These are phyloP conservation scores for Dryadomyces quercivorus DNA, from an alignment of 2,329 filamentous ascomycete genomes.

Conservation along the genomic window DNA sequence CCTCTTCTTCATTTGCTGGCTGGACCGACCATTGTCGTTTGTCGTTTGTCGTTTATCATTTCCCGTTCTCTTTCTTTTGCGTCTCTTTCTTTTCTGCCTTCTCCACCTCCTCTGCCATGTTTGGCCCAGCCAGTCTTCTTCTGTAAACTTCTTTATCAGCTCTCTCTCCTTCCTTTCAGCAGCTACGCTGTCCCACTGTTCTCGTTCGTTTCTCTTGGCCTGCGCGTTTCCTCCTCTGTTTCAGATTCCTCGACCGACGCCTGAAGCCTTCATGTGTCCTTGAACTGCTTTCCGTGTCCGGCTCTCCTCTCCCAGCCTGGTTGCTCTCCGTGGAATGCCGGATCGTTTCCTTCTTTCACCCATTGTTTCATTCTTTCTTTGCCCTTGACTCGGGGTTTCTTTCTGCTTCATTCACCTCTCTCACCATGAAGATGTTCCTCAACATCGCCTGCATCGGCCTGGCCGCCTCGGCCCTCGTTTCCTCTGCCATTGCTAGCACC, in stretches of 20 bases:
- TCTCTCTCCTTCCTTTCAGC: neutral
- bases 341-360: neutral
- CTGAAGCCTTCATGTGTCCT: neutral
- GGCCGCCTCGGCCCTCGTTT: slow-evolving; percentile 1
- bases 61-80: too few species aligned
- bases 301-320: neutral
- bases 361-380: neutral
- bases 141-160: neutral
- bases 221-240: neutral
- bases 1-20: too few species aligned
- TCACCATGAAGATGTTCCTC: slow-evolving; percentile 5
- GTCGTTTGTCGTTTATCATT: too few species aligned
- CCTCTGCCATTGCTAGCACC: neutral
- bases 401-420: neutral
- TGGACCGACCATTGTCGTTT: too few species aligned
- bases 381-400: neutral
- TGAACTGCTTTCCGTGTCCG: neutral
- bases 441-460: slow-evolving; percentile 5
- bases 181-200: neutral
- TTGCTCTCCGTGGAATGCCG: neutral
- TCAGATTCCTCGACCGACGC: neutral
- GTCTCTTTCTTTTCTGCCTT: neutral
- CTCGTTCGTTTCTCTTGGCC: neutral
- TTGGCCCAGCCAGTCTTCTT: neutral
- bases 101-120: neutral